Evolutionary conservation across 129 eudicot genomes (phyloP).

Genomic region (Solidago caesia): DNA sequence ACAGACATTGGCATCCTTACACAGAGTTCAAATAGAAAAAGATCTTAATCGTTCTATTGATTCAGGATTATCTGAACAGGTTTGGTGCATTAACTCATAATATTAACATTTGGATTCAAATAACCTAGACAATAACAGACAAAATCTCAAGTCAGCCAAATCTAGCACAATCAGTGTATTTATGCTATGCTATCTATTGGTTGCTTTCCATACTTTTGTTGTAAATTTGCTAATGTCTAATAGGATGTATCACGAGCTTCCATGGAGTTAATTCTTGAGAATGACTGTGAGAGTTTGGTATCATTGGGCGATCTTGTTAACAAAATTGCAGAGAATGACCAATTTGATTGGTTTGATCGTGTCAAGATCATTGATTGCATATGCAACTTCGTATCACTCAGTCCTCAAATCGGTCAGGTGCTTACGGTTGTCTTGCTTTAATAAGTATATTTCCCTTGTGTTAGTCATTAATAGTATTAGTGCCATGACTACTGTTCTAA

Average conservation of each 20-base stretch:
- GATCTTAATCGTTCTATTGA: conserved; percentile 21
- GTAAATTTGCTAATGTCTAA: conserved; percentile 9
- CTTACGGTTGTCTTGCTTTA: conserved; percentile 17
- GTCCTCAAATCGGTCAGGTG: conserved; percentile 88
- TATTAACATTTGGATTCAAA: conserved; percentile 14
- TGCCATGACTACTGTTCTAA: conserved; percentile 22
- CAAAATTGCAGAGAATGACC: conserved; percentile 54
- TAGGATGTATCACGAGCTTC: conserved; percentile 31
- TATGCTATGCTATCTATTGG: background rate
- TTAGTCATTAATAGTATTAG: background rate
- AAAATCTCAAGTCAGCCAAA: background rate
- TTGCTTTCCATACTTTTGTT: conserved; percentile 1
- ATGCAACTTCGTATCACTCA: conserved; percentile 62
- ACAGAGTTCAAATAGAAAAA: conserved; percentile 39
- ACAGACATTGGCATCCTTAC: conserved; percentile 39
- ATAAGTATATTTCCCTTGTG: conserved; percentile 1
- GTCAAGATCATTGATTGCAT: conserved; percentile 79
- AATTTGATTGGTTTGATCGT: conserved; percentile 82
- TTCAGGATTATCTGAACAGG: conserved; percentile 60
- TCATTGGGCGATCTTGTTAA: conserved; percentile 75
- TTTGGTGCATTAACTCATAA: conserved; percentile 24
- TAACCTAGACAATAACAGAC: background rate
- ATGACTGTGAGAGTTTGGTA: conserved; percentile 52
- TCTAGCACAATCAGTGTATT: background rate
- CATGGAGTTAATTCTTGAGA: conserved; percentile 28